Conservation (phyloP, 108 stramenopile genomes). For the Schizochytrium sp. region DNA sequence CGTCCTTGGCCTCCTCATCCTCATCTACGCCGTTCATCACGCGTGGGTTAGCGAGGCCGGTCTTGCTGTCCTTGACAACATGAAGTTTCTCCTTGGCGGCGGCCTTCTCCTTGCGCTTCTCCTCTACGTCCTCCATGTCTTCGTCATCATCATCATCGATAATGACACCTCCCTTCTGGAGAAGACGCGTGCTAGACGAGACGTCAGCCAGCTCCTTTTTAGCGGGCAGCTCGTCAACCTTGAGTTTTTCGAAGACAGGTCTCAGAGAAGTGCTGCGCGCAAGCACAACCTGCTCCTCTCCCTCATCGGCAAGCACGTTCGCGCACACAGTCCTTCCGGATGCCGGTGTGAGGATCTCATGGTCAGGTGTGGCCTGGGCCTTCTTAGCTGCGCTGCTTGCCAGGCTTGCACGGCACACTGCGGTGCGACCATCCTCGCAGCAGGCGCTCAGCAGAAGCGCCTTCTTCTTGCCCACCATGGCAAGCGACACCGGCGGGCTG, state of each 20-base stretch:
- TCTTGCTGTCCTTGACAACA: constrained; percentile 42
- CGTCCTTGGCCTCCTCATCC: background rate
- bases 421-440: constrained; percentile 16
- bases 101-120: background rate
- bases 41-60: constrained; percentile 18
- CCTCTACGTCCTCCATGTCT: background rate
- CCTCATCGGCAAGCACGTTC: background rate
- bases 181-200: background rate
- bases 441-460: background rate
- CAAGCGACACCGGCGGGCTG: background rate
- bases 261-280: background rate
- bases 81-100: constrained; percentile 33
- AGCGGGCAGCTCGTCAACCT: constrained; percentile 37
- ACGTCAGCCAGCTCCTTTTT: constrained; percentile 15
- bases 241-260: constrained; percentile 36
- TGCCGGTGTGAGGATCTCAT: constrained; percentile 6
- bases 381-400: background rate
- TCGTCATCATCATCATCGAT: constrained; percentile 9
- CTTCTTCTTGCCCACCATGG: constrained; percentile 8
- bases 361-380: background rate
- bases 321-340: background rate
- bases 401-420: constrained; percentile 15
- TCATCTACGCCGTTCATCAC: too few relatives aligned
- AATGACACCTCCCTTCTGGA: constrained; percentile 5
- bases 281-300: background rate